A percentile compares a stretch with the other conserved stretches of the same genome.
phyloP scores from a whole-genome alignment of 164 flowering plant species.

The Santalum album region DNA sequence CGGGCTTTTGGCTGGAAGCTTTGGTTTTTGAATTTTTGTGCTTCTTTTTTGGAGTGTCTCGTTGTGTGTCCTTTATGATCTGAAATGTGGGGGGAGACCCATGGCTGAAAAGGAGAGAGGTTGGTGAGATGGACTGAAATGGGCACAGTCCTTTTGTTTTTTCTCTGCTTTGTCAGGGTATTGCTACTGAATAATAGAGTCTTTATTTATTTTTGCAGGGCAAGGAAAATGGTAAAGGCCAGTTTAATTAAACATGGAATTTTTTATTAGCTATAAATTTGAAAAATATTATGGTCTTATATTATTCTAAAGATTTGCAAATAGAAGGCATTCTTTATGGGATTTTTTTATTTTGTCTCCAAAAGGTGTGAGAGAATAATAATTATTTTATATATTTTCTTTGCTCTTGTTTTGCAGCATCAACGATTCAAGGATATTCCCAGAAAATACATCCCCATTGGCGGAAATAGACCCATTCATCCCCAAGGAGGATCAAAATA shows the following conservation, averaged over 20 bases:
- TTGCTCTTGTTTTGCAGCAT: conserved; percentile 27
- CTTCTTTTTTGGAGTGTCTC: neutral
- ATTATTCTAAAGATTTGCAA: no score
- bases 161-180: conserved; percentile 24
- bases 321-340: no score
- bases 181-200: conserved; percentile 11
- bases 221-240: conserved; percentile 9
- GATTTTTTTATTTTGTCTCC: no score
- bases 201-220: neutral
- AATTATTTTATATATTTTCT: no score
- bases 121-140: conserved; percentile 19
- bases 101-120: conserved; percentile 21
- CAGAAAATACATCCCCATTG: conserved; percentile 24
- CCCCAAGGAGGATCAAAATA: conserved; percentile 40
- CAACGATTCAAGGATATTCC: conserved; percentile 32
- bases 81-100: conserved; percentile 20
- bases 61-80: conserved; percentile 8
- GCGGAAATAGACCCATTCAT: conserved; percentile 28
- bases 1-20: no score
- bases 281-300: no score
- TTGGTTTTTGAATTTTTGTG: neutral
- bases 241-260: no score
- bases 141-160: conserved; percentile 19
- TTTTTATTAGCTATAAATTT: no score
- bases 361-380: no score